Evolutionary conservation across 2,329 filamentous ascomycete genomes (phyloP).

Genomic region (Fusarium udum): DNA sequence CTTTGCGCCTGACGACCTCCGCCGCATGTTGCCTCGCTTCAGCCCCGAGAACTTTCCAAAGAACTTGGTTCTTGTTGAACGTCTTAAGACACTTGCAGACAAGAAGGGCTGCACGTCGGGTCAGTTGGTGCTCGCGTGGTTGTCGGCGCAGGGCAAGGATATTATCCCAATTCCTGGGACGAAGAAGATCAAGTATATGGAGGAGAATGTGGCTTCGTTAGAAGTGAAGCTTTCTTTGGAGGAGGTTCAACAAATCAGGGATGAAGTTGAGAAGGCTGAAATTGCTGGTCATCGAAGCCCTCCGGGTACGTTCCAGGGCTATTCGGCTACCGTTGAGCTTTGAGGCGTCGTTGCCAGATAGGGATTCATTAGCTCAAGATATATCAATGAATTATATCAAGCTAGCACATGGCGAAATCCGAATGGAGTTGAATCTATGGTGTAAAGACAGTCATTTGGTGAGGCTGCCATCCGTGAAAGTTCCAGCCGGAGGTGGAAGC

Average conservation of each 20-base stretch:
- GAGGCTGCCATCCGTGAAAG: background rate
- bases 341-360: background rate
- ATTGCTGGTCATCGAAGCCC: background rate
- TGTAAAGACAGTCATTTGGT: background rate
- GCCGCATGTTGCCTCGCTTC: background rate
- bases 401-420: background rate
- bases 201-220: background rate
- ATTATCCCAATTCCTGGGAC: background rate
- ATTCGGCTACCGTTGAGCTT: background rate
- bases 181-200: background rate
- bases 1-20: background rate
- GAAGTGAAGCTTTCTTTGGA: fast-evolving
- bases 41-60: background rate
- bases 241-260: background rate
- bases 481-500: background rate
- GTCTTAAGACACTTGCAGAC: fast-evolving
- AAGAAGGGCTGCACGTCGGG: background rate
- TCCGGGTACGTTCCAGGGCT: background rate
- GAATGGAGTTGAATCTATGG: background rate
- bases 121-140: background rate
- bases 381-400: fast-evolving
- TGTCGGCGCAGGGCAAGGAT: background rate
- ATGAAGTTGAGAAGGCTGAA: background rate
- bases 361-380: background rate
- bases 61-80: background rate